phyloP scores from a whole-genome alignment of 805 yeast genomes.

The Metschnikowia corniflorae region DNA sequence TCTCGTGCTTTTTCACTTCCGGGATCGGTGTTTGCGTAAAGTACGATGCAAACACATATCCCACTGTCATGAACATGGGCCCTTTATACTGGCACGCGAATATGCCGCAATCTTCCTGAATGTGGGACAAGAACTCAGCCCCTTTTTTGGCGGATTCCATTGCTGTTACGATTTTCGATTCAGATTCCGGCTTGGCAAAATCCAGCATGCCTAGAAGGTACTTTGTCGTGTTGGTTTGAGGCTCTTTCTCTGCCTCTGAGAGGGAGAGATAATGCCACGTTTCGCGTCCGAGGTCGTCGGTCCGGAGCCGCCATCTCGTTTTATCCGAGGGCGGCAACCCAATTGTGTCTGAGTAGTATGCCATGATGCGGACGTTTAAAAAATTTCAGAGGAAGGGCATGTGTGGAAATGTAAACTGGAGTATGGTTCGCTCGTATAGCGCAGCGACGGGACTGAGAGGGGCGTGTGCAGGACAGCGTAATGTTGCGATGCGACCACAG shows the following conservation, averaged over 20 bases:
- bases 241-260: constrained; percentile 36
- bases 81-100: constrained; percentile 95
- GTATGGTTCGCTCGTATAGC: neutral
- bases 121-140: constrained; percentile 58
- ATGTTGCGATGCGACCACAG: no score
- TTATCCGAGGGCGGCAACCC: constrained; percentile 69
- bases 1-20: constrained; percentile 59
- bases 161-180: constrained; percentile 40
- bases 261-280: constrained; percentile 67
- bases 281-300: constrained; percentile 72
- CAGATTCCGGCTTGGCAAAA: constrained; percentile 37
- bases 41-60: constrained; percentile 74
- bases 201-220: constrained; percentile 47
- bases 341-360: constrained; percentile 63
- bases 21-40: constrained; percentile 67
- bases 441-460: neutral
- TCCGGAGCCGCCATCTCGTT: constrained; percentile 67
- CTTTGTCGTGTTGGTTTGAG: constrained; percentile 55
- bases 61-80: constrained; percentile 96
- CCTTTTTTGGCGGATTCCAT: constrained; percentile 68
- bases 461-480: neutral
- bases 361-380: neutral
- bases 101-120: constrained; percentile 78
- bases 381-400: neutral
- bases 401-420: neutral